These are phyloP conservation scores for Magnolia kwangsiensis DNA, from an alignment of 164 flowering plant species.

Conservation along the genomic window DNA sequence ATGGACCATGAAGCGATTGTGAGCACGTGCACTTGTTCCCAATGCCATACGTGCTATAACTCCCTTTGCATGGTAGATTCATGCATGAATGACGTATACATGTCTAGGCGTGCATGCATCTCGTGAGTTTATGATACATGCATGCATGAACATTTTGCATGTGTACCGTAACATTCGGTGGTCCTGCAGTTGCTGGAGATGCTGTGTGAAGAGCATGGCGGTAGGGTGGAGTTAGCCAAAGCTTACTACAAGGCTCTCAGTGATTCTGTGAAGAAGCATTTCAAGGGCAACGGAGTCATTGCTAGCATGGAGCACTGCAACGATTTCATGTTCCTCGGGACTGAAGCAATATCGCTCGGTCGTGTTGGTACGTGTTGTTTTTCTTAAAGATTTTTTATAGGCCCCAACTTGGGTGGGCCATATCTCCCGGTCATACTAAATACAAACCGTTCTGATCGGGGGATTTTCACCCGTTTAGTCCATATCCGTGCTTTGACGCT, in stretches of 20 bases:
- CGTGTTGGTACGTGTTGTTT: slow-evolving; percentile 61
- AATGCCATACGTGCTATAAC: too few relatives aligned
- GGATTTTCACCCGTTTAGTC: too few relatives aligned
- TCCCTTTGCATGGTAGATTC: neutral
- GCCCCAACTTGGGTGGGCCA: neutral
- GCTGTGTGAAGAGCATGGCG: slow-evolving; percentile 78
- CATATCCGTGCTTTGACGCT: too few relatives aligned
- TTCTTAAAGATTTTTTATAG: neutral
- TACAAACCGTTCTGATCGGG: too few relatives aligned
- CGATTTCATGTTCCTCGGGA: slow-evolving; percentile 87
- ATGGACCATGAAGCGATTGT: too few relatives aligned
- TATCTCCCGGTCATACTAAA: too few relatives aligned
- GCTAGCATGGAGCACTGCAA: slow-evolving; percentile 97
- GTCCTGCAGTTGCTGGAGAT: slow-evolving; percentile 60
- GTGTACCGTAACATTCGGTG: neutral
- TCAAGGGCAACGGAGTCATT: slow-evolving; percentile 82
- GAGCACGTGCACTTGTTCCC: too few relatives aligned
- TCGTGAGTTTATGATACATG: too few relatives aligned
- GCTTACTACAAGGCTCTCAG: slow-evolving; percentile 72
- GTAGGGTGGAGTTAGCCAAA: slow-evolving; percentile 76
- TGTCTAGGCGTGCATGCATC: too few relatives aligned
- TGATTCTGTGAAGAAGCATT: slow-evolving; percentile 62
- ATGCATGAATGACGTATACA: neutral
- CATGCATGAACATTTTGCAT: neutral
- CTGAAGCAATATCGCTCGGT: slow-evolving; percentile 66